These are phyloP conservation scores for Stagonosporopsis cucurbitacearum DNA, from an alignment of 2,329 filamentous ascomycete genomes.

Conservation along the genomic window DNA sequence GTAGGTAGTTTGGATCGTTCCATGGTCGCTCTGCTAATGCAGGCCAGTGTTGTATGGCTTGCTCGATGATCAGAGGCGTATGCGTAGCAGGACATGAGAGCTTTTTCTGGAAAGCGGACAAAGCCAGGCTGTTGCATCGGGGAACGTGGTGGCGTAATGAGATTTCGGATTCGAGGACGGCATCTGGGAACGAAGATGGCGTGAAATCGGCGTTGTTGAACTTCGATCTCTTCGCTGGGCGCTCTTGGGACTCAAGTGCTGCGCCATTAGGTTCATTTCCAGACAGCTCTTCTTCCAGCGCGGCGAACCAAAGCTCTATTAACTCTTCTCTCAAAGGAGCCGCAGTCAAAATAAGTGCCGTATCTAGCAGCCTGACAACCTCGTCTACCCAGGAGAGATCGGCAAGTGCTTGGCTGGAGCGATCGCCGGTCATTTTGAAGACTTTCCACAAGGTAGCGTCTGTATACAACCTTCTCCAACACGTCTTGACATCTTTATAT, in stretches of 20 bases:
- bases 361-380: conserved; percentile 73
- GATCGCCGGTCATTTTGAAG: conserved; percentile 34
- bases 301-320: conserved; percentile 58
- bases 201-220: background rate
- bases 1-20: conserved; percentile 75
- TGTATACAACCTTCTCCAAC: conserved; percentile 75
- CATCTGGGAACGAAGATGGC: conserved; percentile 26
- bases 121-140: conserved; percentile 25
- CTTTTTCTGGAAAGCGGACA: conserved; percentile 40
- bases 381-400: conserved; percentile 57
- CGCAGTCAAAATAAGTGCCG: conserved; percentile 74
- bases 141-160: conserved; percentile 30
- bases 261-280: background rate
- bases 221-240: conserved; percentile 30
- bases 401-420: conserved; percentile 20
- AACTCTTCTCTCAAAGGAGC: conserved; percentile 40
- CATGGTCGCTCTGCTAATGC: conserved; percentile 74
- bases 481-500: conserved; percentile 68
- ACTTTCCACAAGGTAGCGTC: conserved; percentile 73
- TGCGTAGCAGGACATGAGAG: conserved; percentile 30
- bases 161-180: conserved; percentile 11
- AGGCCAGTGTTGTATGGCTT: conserved; percentile 74
- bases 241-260: conserved; percentile 1
- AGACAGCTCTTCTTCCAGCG: conserved; percentile 48
- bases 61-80: conserved; percentile 71